These are phyloP conservation scores for Medicago truncatula DNA, from an alignment of 306 rosid genomes.

Conservation along the genomic window MtrunA17r5.0-ANR NC_053045.1:39914001-39914500, in stretches of 20 bases:
- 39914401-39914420: not conserved
- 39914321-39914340: conserved; percentile 88
- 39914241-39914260: conserved; percentile 85
- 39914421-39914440: conserved; percentile 22
- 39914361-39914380: conserved; percentile 17
- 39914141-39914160: conserved; percentile 46
- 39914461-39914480: conserved; percentile 89
- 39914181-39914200: conserved; percentile 30
- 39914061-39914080: too few species aligned
- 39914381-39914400: not conserved
- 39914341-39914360: conserved; percentile 8
- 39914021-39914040: too few species aligned
- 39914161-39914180: conserved; percentile 15
- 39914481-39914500: conserved; percentile 96
- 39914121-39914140: conserved; percentile 5
- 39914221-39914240: conserved; percentile 83
- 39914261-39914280: conserved; percentile 81
- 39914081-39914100: too few species aligned
- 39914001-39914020: too few species aligned
- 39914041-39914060: too few species aligned
- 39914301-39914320: conserved; percentile 91
- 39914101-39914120: not conserved
- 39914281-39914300: conserved; percentile 90
- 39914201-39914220: conserved; percentile 52
- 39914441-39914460: conserved; percentile 96